Percentiles rank a stretch among this genome's conserved stretches.
Evolutionary conservation across 1,284 basidiomycete genomes (phyloP).

Genomic region (Microbotryum intermedium): DNA sequence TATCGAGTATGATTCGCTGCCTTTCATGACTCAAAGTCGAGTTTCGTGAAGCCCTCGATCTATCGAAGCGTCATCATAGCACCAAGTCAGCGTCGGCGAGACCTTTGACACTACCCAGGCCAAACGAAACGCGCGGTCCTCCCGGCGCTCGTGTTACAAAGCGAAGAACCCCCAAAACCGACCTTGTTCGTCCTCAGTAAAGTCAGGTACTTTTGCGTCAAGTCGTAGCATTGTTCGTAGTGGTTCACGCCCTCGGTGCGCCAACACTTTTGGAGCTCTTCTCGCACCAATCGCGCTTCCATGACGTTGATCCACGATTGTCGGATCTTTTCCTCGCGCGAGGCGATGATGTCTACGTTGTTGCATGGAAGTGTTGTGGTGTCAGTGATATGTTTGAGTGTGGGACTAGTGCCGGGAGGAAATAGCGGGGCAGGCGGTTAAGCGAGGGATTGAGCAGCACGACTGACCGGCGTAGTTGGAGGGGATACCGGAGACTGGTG

Average conservation of each 20-base stretch:
- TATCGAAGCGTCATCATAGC: neutral
- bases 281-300: constrained; percentile 82
- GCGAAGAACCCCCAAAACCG: neutral
- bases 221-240: constrained; percentile 76
- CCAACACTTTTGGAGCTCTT: constrained; percentile 87
- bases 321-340: constrained; percentile 69
- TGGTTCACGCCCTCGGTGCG: constrained; percentile 76
- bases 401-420: neutral
- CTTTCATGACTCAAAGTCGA: constrained; percentile 22
- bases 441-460: neutral
- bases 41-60: constrained; percentile 30
- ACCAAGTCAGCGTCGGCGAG: neutral
- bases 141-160: neutral
- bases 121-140: neutral
- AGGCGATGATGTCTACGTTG: constrained; percentile 42
- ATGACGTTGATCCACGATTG: constrained; percentile 92
- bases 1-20: neutral
- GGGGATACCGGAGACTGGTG: constrained; percentile 20
- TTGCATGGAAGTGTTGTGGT: neutral
- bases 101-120: no score
- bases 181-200: constrained; percentile 73
- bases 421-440: neutral
- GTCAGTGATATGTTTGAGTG: no score
- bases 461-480: constrained; percentile 24
- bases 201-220: constrained; percentile 72